Conservation (phyloP, 2,329 filamentous ascomycete species). For the Aaosphaeria arxii region DNA sequence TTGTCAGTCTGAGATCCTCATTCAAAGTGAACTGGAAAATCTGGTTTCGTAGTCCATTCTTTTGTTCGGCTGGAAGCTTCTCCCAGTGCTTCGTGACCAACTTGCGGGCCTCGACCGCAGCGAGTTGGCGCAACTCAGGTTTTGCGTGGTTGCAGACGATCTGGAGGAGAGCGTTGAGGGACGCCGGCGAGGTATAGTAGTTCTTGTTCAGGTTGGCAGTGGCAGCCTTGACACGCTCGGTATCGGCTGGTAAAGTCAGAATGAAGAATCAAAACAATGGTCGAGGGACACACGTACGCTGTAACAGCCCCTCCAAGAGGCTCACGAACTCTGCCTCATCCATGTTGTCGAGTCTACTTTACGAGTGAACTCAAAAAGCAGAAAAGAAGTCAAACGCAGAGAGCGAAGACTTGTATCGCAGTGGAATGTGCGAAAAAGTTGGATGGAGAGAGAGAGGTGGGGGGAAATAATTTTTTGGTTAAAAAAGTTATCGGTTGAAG, state of each 20-base stretch:
- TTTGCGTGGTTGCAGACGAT: constrained; percentile 76
- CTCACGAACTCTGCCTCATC: constrained; percentile 80
- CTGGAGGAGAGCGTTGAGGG: constrained; percentile 82
- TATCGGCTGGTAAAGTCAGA: constrained; percentile 67
- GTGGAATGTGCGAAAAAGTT: not conserved
- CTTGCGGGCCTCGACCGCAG: constrained; percentile 83
- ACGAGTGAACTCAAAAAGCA: constrained; percentile 11
- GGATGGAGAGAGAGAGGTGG: not conserved
- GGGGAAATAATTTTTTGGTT: too few species aligned
- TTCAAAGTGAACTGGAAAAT: constrained; percentile 80
- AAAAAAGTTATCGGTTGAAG: too few species aligned
- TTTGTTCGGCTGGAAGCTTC: constrained; percentile 69
- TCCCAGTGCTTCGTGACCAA: constrained; percentile 85
- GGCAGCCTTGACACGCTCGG: constrained; percentile 70
- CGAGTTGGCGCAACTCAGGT: constrained; percentile 76
- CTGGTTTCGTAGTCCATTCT: constrained; percentile 74
- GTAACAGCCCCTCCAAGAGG: constrained; percentile 82
- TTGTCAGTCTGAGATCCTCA: constrained; percentile 72
- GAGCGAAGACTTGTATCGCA: not conserved
- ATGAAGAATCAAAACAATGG: constrained; percentile 4
- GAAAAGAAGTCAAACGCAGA: not conserved
- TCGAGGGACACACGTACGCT: constrained; percentile 61
- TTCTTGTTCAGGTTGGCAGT: constrained; percentile 88
- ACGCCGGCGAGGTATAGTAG: constrained; percentile 84
- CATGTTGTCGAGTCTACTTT: constrained; percentile 48